Percentiles rank a stretch among this genome's conserved stretches.
These are phyloP conservation scores for Spathaspora sp. DNA, from an alignment of 1,139 yeast genomes.

Conservation along the genomic window DNA sequence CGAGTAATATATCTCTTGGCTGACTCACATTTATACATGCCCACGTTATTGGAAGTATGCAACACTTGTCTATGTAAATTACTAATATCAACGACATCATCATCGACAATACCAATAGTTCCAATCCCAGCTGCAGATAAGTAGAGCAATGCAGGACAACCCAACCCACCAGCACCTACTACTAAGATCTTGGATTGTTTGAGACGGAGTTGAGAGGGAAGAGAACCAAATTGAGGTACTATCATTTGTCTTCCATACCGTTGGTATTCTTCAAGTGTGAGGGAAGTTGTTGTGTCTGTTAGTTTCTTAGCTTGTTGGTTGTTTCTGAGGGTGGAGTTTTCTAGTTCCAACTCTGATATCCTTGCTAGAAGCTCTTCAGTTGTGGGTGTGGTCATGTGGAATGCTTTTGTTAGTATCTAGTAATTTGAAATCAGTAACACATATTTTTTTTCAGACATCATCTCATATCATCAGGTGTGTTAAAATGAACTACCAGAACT, in stretches of 20 bases:
- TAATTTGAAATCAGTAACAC: neutral
- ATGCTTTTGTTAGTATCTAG: neutral
- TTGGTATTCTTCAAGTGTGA: conserved; percentile 64
- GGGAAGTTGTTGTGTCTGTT: conserved; percentile 8
- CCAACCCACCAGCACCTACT: conserved; percentile 96
- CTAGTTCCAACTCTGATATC: conserved; percentile 23
- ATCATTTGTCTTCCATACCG: conserved; percentile 96
- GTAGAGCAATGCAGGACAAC: conserved; percentile 88
- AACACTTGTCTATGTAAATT: conserved; percentile 89
- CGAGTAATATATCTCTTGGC: conserved; percentile 55
- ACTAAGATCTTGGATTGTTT: conserved; percentile 64
- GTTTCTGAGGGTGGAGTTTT: conserved; percentile 16
- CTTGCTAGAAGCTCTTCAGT: conserved; percentile 21
- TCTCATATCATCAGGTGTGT: neutral
- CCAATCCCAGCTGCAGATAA: conserved; percentile 90
- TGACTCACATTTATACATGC: conserved; percentile 72
- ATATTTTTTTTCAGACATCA: neutral
- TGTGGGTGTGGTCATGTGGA: conserved; percentile 9
- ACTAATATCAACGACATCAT: conserved; percentile 78
- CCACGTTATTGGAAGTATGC: conserved; percentile 67
- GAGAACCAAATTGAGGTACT: conserved; percentile 71
- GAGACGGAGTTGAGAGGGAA: conserved; percentile 55
- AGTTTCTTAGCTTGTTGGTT: neutral
- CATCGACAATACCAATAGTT: conserved; percentile 79
- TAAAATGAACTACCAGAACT: neutral